Base-by-base conservation (phyloP, 108 stramenopile species). In the Pseudonitzschia pungens region DNA sequence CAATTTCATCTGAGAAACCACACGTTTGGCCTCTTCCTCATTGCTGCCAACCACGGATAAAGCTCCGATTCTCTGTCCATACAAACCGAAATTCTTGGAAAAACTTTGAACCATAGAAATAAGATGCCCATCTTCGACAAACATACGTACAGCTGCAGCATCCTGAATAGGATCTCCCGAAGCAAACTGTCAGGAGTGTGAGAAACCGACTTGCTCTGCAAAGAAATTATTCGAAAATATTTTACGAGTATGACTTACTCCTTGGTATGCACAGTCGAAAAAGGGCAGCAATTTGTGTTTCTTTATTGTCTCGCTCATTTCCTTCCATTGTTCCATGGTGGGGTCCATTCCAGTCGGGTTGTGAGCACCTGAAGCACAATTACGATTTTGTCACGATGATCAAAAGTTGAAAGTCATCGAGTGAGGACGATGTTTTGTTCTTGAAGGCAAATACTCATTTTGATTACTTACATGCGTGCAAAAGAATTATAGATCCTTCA, bases 1-100 rank as follows among this genome's bases (percentile, higher is more conserved):
- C 41, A 92, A 75, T 82, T 99, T 99, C 70, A 99, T 82, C 87
- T 99, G 98, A 45, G 95, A 96, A 32, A 79, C 74, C 14, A 99
- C 96, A 53, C 96, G 84, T 68, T 86, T 90, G 58, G 95, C 96
- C 86, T 99, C 98, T 4, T 98, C 98, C 24, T 73, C 74, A 68
- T 86, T 72, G 32, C 72, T 76, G 27, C 92, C 94, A 43, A 99
- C 98, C 3, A 97, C 89, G 10, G 93, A 95, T 43, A 99, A 83
- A 10, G 96, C 86, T 22, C 99, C 99, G 22, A 98, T 84, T 57
- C 99, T 83, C 74, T 99, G 92, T 60, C 99, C 99, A 80, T 99
- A 99, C 36, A 99, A 88, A 21, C 99, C 99, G 77, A 99, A 99
- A 87, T 99, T 99, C 83, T 99, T 99, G 42, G 97, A 95, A 71